Base-by-base conservation (phyloP, 1,284 basidiomycete species). In the Ganoderma lucidum region DNA sequence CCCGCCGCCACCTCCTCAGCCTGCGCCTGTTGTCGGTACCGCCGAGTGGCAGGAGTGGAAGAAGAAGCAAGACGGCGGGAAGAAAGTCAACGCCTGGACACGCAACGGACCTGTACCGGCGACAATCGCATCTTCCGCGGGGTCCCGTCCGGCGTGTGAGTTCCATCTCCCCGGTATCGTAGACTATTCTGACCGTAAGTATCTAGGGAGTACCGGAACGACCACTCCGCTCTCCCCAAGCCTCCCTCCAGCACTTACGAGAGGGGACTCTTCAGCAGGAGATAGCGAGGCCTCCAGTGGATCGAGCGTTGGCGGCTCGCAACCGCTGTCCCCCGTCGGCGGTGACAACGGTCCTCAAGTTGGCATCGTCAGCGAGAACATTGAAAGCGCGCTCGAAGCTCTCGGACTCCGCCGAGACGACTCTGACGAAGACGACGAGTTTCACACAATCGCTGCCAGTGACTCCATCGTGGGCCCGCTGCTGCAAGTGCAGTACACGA, bases 41-140 rank as follows among this genome's bases (percentile, higher is more conserved):
- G 59, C 56, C 5, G 72, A 71, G 59, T 71, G 70, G 70, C 68
- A 66, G 37, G 59, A 41, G 23, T 69, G 65, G 69, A 71, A 66
- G 44, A 17, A 17, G 39, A 61, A 30, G 41, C 41, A 42, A 41
- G 59, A 42, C 14, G 28, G 37, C 14, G 39, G 14, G 12, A 61
- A 61, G 59, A 5, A 2, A 28, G 19, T 61, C 10, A n/a, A 28
- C 12, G 59, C 59, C 10, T 61, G 37, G 59, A 61, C 59, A 3
- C 39, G 23, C 23, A 42, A 41, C 14, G 59, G 59, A n/a, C 37
- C 14, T 23, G 32, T 39, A 23, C 23, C 39, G 3, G 39, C 5
- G n/a, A 41, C 39, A 0, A 23, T 30, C 23, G 10, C 23, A 23
- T 9, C 59, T 6, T 15, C 23, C 15, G 23, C 14, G 1, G 19